phyloP scores from a whole-genome alignment of 106 monocot species.

The Dendrobium chrysotoxum region DNA sequence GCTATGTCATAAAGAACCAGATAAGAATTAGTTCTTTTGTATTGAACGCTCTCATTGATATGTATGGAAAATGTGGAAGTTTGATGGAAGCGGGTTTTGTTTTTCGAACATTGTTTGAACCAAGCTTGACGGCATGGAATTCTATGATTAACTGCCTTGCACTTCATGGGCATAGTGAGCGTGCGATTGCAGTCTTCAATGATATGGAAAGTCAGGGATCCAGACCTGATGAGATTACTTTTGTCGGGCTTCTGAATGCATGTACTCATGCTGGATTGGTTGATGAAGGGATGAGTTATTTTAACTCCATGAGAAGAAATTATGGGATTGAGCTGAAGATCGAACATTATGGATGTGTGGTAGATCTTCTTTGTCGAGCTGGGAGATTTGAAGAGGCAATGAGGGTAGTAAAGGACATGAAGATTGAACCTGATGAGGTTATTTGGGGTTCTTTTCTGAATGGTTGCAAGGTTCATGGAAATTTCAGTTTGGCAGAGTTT shows the following conservation, averaged over 20 bases:
- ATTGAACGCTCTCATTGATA: conserved; percentile 70
- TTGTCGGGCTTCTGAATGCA: conserved; percentile 85
- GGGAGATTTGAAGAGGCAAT: conserved; percentile 76
- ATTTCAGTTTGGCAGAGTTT: conserved; percentile 49
- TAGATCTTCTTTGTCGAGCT: conserved; percentile 78
- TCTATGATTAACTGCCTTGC: conserved; percentile 91
- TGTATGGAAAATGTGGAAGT: conserved; percentile 96
- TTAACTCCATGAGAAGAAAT: conserved; percentile 38
- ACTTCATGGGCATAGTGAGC: conserved; percentile 54
- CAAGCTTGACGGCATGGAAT: conserved; percentile 73
- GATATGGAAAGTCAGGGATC: conserved; percentile 32
- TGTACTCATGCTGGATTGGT: conserved; percentile 83
- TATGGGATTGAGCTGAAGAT: conserved; percentile 52
- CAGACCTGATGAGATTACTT: conserved; percentile 74
- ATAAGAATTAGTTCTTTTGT: conserved; percentile 36
- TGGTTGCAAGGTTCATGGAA: conserved; percentile 71
- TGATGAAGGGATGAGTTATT: conserved; percentile 61
- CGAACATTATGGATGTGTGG: conserved; percentile 79
- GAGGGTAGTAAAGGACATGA: conserved; percentile 61
- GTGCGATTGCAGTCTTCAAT: conserved; percentile 43
- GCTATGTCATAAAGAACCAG: conserved; percentile 37
- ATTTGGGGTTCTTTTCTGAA: conserved; percentile 93
- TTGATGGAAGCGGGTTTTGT: conserved; percentile 52
- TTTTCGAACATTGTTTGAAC: conserved; percentile 32
- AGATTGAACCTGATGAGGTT: conserved; percentile 71